Percentiles rank a stretch among this genome's conserved stretches.
phyloP scores from a whole-genome alignment of 768 basidiomycete genomes.

The Imleria badia region DNA sequence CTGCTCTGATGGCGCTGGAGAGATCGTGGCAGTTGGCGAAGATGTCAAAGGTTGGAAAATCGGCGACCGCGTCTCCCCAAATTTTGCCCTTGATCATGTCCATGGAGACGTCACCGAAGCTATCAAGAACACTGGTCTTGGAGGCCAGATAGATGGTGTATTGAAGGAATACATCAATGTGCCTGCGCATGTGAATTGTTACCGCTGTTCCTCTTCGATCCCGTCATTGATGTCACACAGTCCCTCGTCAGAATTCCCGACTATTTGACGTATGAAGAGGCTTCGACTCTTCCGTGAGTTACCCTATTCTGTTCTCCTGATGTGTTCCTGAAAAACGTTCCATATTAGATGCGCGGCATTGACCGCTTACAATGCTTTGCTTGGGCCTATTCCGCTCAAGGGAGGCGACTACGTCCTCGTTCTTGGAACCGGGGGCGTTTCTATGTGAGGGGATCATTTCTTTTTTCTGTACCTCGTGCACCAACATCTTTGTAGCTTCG shows the following conservation, averaged over 20 bases:
- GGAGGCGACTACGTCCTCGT: constrained; percentile 60
- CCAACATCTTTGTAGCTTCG: constrained; percentile 42
- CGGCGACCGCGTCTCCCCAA: constrained; percentile 59
- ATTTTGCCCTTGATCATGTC: constrained; percentile 49
- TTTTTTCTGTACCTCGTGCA: neutral
- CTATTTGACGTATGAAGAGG: constrained; percentile 62
- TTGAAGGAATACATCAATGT: constrained; percentile 56
- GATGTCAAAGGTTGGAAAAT: constrained; percentile 46
- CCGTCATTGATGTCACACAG: constrained; percentile 22
- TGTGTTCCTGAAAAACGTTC: neutral
- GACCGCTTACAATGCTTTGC: constrained; percentile 62
- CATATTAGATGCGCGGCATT: constrained; percentile 51
- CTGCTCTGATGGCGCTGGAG: constrained; percentile 56
- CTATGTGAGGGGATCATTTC: constrained; percentile 38
- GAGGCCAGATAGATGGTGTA: constrained; percentile 50
- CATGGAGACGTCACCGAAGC: constrained; percentile 42
- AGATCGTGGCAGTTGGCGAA: constrained; percentile 46
- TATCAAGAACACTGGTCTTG: constrained; percentile 39
- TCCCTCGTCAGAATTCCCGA: constrained; percentile 52
- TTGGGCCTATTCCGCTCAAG: constrained; percentile 49
- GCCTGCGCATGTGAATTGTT: constrained; percentile 38
- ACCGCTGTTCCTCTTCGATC: neutral
- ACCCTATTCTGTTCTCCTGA: too few relatives aligned
- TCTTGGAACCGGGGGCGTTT: constrained; percentile 57
- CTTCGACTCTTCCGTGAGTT: constrained; percentile 58